Base-by-base conservation (phyloP, 306 rosid genomes). In the Argentina anserina region DNA sequence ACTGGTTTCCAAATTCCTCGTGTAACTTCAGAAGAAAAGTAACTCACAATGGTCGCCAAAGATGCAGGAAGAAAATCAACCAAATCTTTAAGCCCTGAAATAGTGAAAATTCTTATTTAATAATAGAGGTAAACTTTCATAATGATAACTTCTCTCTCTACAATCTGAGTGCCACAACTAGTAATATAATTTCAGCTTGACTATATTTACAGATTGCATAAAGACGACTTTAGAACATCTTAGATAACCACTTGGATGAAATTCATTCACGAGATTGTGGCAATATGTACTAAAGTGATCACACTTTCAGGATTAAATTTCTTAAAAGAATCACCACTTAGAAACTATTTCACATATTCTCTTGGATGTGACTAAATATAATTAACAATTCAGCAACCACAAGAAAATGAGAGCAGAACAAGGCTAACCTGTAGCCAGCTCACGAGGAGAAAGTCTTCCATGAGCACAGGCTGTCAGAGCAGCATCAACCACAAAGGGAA, bases 401-500 rank as follows among this genome's bases (percentile, higher is more conserved):
- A 80, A 65, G 59, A 67, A 78, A 65, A 78, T 45, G 72, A 82
- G 28, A 59, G 25, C 1, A 29, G 59, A 58, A 26, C 45, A 33
- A 69, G 62, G 70, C 85, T 49, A 65, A 86, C 99, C 99, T 80
- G 97, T 94, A 71, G 97, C 99, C 82, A 94, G 79, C 81, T 94
- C 97, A 62, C 97, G 97, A 29, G 99, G 99, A 72, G 97, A 94
- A 49, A 94, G 84, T 73, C 86, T 85, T 81, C 97, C 97, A 78
- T 94, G 99, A 76, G 96, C 91, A 82, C 99, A 94, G 69, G 99
- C 97, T 58, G 96, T 94, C 67, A 94, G 79, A 81, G 99, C 99
- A 70, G 99, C 97, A 86, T 94, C 99, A 83, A 91, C 92, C 71
- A 91, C 96, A 72, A 88, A 94, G 70, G 99, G 99, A 81, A 88